Conservation (phyloP, 768 basidiomycete species). For the Kwoniella sp. region DNA sequence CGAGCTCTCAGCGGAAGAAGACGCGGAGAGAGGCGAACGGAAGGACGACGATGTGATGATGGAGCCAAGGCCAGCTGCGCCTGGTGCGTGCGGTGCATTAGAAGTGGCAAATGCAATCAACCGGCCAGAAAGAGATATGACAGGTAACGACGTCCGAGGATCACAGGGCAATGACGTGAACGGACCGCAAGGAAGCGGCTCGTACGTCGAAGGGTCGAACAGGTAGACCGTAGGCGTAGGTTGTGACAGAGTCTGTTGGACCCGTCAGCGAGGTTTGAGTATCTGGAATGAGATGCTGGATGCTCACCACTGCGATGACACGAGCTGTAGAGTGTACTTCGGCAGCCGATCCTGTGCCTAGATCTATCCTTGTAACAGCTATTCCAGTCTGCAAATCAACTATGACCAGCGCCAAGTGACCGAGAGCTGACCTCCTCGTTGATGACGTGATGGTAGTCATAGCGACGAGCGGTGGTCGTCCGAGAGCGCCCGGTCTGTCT, state of each 20-base stretch:
- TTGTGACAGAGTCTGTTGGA: conserved; percentile 23
- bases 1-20: not conserved
- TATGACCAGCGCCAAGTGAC: conserved; percentile 21
- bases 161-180: conserved; percentile 16
- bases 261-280: not conserved
- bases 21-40: conserved; percentile 4
- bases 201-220: conserved; percentile 24
- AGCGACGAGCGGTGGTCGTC: conserved; percentile 6
- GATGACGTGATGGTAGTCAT: not conserved
- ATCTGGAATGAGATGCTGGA: not conserved
- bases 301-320: conserved; percentile 37
- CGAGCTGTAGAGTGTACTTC: conserved; percentile 8
- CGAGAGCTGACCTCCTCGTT: conserved; percentile 3
- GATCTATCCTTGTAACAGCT: conserved; percentile 25
- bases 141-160: conserved; percentile 24
- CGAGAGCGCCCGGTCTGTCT: not conserved
- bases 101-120: conserved; percentile 34
- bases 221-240: conserved; percentile 34
- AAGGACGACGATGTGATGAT: conserved; percentile 31
- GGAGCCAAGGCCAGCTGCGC: conserved; percentile 39
- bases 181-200: conserved; percentile 10
- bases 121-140: conserved; percentile 35
- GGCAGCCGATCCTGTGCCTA: conserved; percentile 24
- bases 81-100: conserved; percentile 28
- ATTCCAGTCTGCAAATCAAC: conserved; percentile 29